Percentiles rank a stretch among this genome's conserved stretches.
Conservation (phyloP, 176 grass and related monocot species). For the Oryza meyeriana region DNA sequence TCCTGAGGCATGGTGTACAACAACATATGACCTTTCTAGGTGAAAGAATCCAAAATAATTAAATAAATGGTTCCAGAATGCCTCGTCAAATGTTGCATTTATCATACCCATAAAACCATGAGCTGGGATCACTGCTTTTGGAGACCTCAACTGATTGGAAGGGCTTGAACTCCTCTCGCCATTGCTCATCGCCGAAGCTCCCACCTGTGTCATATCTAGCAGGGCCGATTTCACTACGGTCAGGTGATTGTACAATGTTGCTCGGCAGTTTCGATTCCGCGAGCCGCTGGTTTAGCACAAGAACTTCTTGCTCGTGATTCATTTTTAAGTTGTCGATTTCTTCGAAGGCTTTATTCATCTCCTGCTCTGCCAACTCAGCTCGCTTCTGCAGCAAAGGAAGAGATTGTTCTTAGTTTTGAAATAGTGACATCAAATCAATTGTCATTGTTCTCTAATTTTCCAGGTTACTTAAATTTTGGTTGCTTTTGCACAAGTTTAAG, state of each 20-base stretch:
- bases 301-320: constrained; percentile 47
- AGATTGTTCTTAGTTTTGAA: not conserved
- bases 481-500: not conserved
- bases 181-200: constrained; percentile 40
- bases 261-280: constrained; percentile 25
- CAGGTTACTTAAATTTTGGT: not conserved
- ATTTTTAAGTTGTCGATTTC: constrained; percentile 62
- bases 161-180: constrained; percentile 50
- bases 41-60: not conserved
- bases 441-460: not conserved
- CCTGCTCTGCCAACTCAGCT: constrained; percentile 45
- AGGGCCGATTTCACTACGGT: not conserved
- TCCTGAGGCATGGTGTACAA: not conserved
- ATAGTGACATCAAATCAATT: not conserved
- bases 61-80: not conserved
- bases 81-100: constrained; percentile 58
- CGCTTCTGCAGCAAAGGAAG: constrained; percentile 43
- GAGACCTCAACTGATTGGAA: constrained; percentile 41
- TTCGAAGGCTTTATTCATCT: constrained; percentile 47
- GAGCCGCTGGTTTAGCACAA: constrained; percentile 36
- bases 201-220: constrained; percentile 24
- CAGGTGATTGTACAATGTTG: not conserved
- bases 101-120: constrained; percentile 64
- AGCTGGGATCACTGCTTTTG: constrained; percentile 46
- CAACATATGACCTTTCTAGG: not conserved